Evolutionary conservation across 2,329 filamentous ascomycete genomes (phyloP).

Genomic region (Ophiostoma sp.): DNA sequence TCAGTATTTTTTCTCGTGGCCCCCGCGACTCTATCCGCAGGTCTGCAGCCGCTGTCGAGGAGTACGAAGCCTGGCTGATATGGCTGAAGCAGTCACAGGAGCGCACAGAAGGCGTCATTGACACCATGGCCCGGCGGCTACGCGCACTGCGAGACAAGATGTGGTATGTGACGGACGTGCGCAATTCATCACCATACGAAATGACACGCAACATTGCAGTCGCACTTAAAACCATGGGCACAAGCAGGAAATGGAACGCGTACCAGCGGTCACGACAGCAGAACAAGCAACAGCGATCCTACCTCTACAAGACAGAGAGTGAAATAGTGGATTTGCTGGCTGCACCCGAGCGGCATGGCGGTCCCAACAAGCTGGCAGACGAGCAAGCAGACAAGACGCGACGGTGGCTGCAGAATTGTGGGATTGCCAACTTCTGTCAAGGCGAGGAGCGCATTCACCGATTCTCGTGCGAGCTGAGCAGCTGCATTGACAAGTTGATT

Average conservation of each 20-base stretch:
- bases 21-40: constrained; percentile 64
- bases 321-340: constrained; percentile 85
- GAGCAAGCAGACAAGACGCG: constrained; percentile 83
- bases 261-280: constrained; percentile 45
- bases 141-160: constrained; percentile 85
- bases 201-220: constrained; percentile 79
- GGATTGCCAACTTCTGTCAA: constrained; percentile 87
- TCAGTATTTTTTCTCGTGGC: constrained; percentile 68
- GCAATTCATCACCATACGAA: constrained; percentile 82
- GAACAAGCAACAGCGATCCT: constrained; percentile 47
- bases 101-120: constrained; percentile 66
- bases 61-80: constrained; percentile 75
- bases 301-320: constrained; percentile 73
- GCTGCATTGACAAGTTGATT: constrained; percentile 77
- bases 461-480: constrained; percentile 84
- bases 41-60: constrained; percentile 66
- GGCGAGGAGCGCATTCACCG: constrained; percentile 93
- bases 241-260: constrained; percentile 41
- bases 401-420: constrained; percentile 73
- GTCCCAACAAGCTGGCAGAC: constrained; percentile 92
- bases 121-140: constrained; percentile 67
- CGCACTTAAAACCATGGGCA: constrained; percentile 85
- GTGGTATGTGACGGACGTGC: constrained; percentile 96
- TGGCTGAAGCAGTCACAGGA: constrained; percentile 80
- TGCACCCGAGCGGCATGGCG: constrained; percentile 74